phyloP scores from a whole-genome alignment of 768 basidiomycete genomes.

The Trametes gibbosa region DNA sequence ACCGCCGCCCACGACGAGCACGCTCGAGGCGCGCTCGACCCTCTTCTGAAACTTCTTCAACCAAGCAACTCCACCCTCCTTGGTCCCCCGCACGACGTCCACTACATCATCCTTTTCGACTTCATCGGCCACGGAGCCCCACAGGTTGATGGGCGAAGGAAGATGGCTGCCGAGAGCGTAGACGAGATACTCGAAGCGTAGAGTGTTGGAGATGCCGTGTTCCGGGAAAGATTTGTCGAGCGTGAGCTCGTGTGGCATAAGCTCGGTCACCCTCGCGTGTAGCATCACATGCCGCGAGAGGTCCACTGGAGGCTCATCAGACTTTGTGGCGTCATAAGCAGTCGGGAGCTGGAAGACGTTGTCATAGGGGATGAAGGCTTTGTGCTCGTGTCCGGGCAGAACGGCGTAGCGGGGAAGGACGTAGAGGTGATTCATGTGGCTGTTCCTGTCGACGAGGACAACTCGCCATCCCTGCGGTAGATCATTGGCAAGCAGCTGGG shows the following conservation, averaged over 20 bases:
- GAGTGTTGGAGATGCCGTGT: slow-evolving; percentile 34
- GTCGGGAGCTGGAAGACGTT: slow-evolving; percentile 39
- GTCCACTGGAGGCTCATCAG: neutral
- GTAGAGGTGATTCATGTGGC: slow-evolving; percentile 46
- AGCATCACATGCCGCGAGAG: slow-evolving; percentile 33
- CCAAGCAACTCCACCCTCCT: slow-evolving; percentile 49
- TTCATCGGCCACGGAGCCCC: slow-evolving; percentile 34
- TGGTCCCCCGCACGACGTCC: slow-evolving; percentile 36
- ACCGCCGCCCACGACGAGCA: slow-evolving; percentile 71
- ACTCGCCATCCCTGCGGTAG: slow-evolving; percentile 54
- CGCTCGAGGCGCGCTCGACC: slow-evolving; percentile 44
- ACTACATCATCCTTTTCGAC: slow-evolving; percentile 11
- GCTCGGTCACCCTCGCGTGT: slow-evolving; percentile 44
- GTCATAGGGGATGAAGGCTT: slow-evolving; percentile 61
- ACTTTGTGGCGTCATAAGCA: neutral
- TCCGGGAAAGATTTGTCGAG: slow-evolving; percentile 50
- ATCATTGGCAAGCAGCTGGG: slow-evolving; percentile 45
- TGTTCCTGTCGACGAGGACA: slow-evolving; percentile 58
- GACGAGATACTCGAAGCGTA: slow-evolving; percentile 56
- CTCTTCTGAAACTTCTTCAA: slow-evolving; percentile 47
- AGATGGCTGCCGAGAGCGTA: slow-evolving; percentile 62
- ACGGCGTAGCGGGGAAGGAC: slow-evolving; percentile 57
- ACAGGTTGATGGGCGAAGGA: slow-evolving; percentile 53
- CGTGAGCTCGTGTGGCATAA: slow-evolving; percentile 40
- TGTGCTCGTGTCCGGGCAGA: slow-evolving; percentile 60